Evolutionary conservation across 179 eudicot species (phyloP).

Genomic region (Beta corolliflora): DNA sequence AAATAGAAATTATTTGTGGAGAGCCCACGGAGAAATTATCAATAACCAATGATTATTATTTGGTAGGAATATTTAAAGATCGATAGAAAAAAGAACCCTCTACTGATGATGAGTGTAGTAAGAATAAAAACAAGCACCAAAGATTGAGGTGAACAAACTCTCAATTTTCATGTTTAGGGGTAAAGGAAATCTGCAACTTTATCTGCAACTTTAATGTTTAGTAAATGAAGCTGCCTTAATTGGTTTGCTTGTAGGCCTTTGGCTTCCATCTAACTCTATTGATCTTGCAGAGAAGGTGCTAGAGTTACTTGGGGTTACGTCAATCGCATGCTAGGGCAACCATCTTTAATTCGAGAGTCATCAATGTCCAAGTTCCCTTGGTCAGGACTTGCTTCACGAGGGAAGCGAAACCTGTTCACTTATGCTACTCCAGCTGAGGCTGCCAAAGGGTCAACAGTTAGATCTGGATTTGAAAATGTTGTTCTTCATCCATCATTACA

Average conservation of each 20-base stretch:
- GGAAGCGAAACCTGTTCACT: slow-evolving; percentile 41
- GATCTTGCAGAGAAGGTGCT: slow-evolving; percentile 81
- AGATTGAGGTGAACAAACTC: background rate
- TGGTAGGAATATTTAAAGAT: background rate
- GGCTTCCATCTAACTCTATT: background rate
- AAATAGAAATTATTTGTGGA: too few relatives aligned
- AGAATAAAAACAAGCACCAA: background rate
- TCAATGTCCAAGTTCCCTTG: slow-evolving; percentile 83
- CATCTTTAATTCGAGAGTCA: slow-evolving; percentile 94
- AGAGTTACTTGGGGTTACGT: slow-evolving; percentile 93
- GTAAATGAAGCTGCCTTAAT: background rate
- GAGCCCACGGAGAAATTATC: background rate
- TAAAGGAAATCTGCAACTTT: background rate
- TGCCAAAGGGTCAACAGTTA: slow-evolving; percentile 38
- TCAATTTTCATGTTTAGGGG: background rate
- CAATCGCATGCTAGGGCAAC: slow-evolving; percentile 93
- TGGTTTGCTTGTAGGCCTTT: background rate
- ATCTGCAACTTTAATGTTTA: background rate
- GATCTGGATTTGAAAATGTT: slow-evolving; percentile 65
- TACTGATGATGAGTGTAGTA: background rate
- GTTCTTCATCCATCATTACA: slow-evolving; percentile 88
- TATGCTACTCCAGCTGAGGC: slow-evolving; percentile 49
- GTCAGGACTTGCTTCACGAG: slow-evolving; percentile 57
- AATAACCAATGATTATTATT: background rate
- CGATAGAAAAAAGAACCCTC: background rate